Percentiles rank a stretch among this genome's conserved stretches.
These are phyloP conservation scores for Nematocida sp. DNA, from an alignment of 371 early-diverging fungal species.

Conservation along the genomic window DNA sequence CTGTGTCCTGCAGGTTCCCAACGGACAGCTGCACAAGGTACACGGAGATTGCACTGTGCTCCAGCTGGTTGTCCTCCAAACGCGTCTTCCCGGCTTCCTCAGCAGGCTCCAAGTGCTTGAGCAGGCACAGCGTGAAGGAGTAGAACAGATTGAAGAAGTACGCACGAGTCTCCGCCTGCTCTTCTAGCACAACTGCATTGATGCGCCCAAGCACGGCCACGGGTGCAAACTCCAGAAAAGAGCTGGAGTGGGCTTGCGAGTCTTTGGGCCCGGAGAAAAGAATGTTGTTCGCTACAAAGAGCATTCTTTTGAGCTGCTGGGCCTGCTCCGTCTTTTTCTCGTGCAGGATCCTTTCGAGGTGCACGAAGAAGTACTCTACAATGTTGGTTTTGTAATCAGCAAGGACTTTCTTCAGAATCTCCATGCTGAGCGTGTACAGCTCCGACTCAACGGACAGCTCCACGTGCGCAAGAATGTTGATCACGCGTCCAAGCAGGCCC, in stretches of 20 bases:
- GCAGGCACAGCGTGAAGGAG: conserved; percentile 21
- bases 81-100: no score
- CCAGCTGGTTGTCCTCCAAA: no score
- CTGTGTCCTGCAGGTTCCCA: no score
- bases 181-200: not conserved
- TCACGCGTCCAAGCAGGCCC: not conserved
- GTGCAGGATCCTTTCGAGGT: not conserved
- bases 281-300: not conserved
- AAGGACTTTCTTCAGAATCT: not conserved
- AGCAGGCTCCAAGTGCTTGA: no score
- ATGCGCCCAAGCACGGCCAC: not conserved
- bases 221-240: not conserved
- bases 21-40: no score
- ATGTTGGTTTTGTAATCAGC: not conserved
- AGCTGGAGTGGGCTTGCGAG: not conserved
- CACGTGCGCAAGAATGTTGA: not conserved
- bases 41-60: no score
- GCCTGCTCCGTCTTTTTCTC: not conserved
- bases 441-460: conserved; percentile 3
- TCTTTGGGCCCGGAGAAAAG: not conserved
- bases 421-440: not conserved
- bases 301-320: not conserved
- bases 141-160: conserved; percentile 8
- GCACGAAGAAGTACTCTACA: not conserved
- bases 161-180: not conserved